A percentile compares a stretch with the other conserved stretches of the same genome.
Conservation (phyloP, 805 yeast species). For the Clavispora phyllophila region DNA sequence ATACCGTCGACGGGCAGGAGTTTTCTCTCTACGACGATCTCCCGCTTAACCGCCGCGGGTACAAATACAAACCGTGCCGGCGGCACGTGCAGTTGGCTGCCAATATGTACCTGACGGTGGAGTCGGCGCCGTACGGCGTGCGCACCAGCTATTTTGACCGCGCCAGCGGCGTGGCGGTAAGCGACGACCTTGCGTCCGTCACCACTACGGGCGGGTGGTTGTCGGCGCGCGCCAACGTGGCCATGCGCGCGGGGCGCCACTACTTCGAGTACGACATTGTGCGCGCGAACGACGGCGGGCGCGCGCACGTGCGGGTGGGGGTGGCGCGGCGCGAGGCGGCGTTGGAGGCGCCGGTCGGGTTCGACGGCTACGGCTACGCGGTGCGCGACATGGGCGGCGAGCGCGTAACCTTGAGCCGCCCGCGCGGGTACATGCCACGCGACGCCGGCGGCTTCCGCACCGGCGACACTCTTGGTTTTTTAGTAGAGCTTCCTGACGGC, state of each 20-base stretch:
- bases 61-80: conserved; percentile 72
- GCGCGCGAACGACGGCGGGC: conserved; percentile 28
- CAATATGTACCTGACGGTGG: conserved; percentile 65
- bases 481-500: conserved; percentile 58
- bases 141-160: conserved; percentile 65
- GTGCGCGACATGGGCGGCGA: conserved; percentile 75
- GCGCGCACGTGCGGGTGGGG: conserved; percentile 74
- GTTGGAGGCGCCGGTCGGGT: conserved; percentile 93
- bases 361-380: conserved; percentile 91
- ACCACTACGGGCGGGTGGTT: conserved; percentile 75
- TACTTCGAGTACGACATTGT: conserved; percentile 73
- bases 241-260: conserved; percentile 72
- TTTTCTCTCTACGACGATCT: conserved; percentile 62
- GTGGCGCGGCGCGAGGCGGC: conserved; percentile 81
- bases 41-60: conserved; percentile 76
- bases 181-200: conserved; percentile 32
- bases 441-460: conserved; percentile 43
- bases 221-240: conserved; percentile 66
- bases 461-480: conserved; percentile 82
- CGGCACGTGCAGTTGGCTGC: conserved; percentile 59
- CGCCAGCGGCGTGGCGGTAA: conserved; percentile 47
- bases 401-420: conserved; percentile 69
- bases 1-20: conserved; percentile 12
- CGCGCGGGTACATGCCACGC: conserved; percentile 47
- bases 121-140: conserved; percentile 59